phyloP scores from a whole-genome alignment of 768 basidiomycete genomes.

The Lentinula guzmanii region DNA sequence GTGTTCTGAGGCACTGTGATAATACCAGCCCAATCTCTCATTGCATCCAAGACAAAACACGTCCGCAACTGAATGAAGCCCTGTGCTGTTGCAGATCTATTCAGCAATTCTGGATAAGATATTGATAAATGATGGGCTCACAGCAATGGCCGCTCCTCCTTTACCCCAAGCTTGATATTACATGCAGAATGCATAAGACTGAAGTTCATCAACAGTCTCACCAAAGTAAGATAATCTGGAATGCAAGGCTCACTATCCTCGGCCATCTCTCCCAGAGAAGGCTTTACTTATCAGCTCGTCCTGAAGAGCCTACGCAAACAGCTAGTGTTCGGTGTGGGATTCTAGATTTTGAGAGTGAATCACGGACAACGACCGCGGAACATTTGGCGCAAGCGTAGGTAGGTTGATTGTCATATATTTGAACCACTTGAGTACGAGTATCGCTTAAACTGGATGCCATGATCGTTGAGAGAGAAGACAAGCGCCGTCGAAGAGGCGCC shows the following conservation, averaged over 20 bases:
- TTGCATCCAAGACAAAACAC: constrained; percentile 76
- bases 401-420: constrained; percentile 61
- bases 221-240: background rate
- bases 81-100: constrained; percentile 45
- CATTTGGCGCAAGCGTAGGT: constrained; percentile 65
- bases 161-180: constrained; percentile 67
- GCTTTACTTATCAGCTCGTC: constrained; percentile 83
- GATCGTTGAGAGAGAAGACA: background rate
- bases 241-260: constrained; percentile 61
- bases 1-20: constrained; percentile 69
- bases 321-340: background rate
- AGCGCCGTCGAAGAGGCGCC: background rate
- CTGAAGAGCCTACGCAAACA: constrained; percentile 54
- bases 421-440: constrained; percentile 51
- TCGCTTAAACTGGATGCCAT: constrained; percentile 26
- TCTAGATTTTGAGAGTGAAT: background rate
- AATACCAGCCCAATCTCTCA: constrained; percentile 77
- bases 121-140: constrained; percentile 21
- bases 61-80: constrained; percentile 77
- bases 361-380: constrained; percentile 61
- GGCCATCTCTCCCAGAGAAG: constrained; percentile 78
- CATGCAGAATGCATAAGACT: constrained; percentile 76
- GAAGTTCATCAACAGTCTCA: background rate
- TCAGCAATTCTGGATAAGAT: background rate
- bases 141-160: constrained; percentile 72